These are phyloP conservation scores for Choiromyces venosus DNA, from an alignment of 495 filamentous ascomycete genomes.

Conservation along the genomic window DNA sequence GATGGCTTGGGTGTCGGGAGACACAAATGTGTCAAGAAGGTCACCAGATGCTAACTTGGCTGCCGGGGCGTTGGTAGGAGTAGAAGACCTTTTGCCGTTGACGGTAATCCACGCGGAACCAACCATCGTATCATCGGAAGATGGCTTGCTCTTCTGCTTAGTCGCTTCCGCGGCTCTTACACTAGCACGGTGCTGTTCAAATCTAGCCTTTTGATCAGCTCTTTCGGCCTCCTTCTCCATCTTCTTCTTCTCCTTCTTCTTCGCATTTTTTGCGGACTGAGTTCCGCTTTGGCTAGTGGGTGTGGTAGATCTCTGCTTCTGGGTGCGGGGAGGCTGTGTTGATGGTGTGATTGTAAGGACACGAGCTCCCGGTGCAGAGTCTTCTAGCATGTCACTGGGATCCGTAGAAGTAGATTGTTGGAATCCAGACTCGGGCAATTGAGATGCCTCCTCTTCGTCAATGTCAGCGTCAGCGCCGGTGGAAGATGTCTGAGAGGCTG, in stretches of 20 bases:
- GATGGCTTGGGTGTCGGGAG: not conserved
- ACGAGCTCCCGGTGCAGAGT: slow-evolving; percentile 42
- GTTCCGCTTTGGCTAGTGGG: slow-evolving; percentile 35
- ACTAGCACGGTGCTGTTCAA: slow-evolving; percentile 50
- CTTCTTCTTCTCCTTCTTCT: slow-evolving; percentile 50
- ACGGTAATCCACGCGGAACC: slow-evolving; percentile 44
- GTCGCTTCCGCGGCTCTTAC: slow-evolving; percentile 43
- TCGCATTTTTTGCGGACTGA: slow-evolving; percentile 50
- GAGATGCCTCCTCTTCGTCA: slow-evolving; percentile 37
- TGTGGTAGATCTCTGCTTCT: slow-evolving; percentile 38
- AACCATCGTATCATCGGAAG: slow-evolving; percentile 39
- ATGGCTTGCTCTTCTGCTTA: slow-evolving; percentile 47
- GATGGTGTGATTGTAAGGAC: slow-evolving; percentile 46
- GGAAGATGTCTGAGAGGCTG: slow-evolving; percentile 43
- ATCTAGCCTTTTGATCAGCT: slow-evolving; percentile 45
- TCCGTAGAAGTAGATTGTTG: slow-evolving; percentile 33
- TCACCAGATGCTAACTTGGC: slow-evolving; percentile 21
- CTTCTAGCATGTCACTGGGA: slow-evolving; percentile 50
- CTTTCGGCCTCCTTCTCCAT: slow-evolving; percentile 47
- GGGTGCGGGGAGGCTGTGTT: slow-evolving; percentile 42
- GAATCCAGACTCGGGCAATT: slow-evolving; percentile 29
- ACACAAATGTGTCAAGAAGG: slow-evolving; percentile 50
- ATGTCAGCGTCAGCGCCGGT: slow-evolving; percentile 48
- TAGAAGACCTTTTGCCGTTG: slow-evolving; percentile 16
- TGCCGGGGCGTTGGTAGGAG: slow-evolving; percentile 10